These are phyloP conservation scores for Quercus bicolor DNA, from an alignment of 306 rosid genomes.

Conservation along the genomic window DNA sequence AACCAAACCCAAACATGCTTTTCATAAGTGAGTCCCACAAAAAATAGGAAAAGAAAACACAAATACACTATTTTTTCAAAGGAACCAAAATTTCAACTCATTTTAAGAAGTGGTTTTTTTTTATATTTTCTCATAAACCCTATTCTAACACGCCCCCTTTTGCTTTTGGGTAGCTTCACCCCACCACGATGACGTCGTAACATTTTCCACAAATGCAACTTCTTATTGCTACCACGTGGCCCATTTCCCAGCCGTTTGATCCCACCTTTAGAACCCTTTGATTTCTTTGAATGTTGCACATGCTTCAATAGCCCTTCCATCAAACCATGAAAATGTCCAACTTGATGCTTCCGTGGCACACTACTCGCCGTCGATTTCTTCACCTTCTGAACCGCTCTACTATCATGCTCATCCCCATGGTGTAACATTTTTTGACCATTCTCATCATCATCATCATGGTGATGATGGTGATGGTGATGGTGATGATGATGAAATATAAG, in stretches of 20 bases:
- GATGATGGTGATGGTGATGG: constrained; percentile 57
- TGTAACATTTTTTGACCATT: constrained; percentile 27
- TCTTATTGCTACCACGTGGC: constrained; percentile 27
- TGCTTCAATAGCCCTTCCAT: constrained; percentile 52
- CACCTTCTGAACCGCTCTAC: no score
- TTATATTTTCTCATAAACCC: constrained; percentile 37
- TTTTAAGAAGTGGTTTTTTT: constrained; percentile 26
- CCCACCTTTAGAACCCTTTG: constrained; percentile 14
- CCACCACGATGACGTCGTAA: constrained; percentile 23
- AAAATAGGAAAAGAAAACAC: no score
- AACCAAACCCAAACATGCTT: no score
- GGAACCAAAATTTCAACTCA: background rate
- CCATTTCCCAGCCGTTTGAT: background rate
- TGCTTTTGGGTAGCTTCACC: constrained; percentile 34
- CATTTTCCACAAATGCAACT: constrained; percentile 53
- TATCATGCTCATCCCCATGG: background rate
- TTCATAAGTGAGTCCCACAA: no score
- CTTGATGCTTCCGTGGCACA: constrained; percentile 22
- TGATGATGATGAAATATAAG: constrained; percentile 79
- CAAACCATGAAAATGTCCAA: constrained; percentile 52
- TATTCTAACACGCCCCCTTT: constrained; percentile 38
- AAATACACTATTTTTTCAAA: no score
- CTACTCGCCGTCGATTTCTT: no score
- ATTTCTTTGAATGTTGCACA: constrained; percentile 36
- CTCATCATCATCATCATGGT: background rate